A percentile compares a stretch with the other conserved stretches of the same genome.
phyloP scores from a whole-genome alignment of 164 flowering plant species.

The Vitis amurensis region DNA sequence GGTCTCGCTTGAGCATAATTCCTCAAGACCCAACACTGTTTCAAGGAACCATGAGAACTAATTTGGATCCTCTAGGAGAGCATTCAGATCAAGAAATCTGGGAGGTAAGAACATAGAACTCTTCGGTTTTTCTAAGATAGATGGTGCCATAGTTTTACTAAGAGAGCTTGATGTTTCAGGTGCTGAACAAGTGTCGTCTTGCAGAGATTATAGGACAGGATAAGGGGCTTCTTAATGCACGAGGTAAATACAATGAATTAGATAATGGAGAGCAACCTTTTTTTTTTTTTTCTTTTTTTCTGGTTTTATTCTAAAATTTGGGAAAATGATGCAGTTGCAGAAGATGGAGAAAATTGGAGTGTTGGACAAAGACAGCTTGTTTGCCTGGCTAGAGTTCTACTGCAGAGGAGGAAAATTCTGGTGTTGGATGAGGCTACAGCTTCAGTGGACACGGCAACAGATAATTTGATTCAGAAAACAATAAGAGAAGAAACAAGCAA shows the following conservation, averaged over 20 bases:
- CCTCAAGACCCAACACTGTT: conserved; percentile 87
- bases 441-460: conserved; percentile 81
- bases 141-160: background rate
- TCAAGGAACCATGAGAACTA: conserved; percentile 77
- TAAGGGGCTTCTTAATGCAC: conserved; percentile 65
- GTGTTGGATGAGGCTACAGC: conserved; percentile 92
- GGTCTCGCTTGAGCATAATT: conserved; percentile 69
- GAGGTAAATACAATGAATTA: conserved; percentile 36
- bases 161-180: conserved; percentile 34
- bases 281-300: background rate
- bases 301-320: background rate
- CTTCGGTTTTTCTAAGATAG: background rate
- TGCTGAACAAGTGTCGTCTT: conserved; percentile 61
- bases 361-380: conserved; percentile 85
- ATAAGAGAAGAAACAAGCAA: conserved; percentile 60
- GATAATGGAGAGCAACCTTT: background rate
- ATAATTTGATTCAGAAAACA: conserved; percentile 67
- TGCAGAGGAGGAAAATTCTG: conserved; percentile 65
- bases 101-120: conserved; percentile 49
- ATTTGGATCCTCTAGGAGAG: conserved; percentile 69
- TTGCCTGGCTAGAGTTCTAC: conserved; percentile 70
- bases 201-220: conserved; percentile 56
- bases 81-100: conserved; percentile 74
- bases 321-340: conserved; percentile 53
- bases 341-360: conserved; percentile 91